Base-by-base conservation (phyloP, 2,329 filamentous ascomycete species). In the Rugonectria rugulosa region DNA sequence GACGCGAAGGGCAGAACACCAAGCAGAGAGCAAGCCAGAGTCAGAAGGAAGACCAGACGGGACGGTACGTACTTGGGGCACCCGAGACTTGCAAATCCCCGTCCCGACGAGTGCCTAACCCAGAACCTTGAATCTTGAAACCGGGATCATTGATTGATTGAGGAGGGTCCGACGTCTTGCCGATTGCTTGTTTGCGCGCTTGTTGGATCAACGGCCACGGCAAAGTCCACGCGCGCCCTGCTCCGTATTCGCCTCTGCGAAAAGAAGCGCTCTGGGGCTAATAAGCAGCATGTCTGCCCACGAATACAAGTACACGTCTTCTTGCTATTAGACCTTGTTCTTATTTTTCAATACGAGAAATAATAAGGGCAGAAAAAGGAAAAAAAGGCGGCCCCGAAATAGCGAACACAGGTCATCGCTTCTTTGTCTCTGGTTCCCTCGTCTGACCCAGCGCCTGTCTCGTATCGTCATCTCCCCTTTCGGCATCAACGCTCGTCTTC, bases 401-500 rank as follows among this genome's bases (percentile, higher is more conserved):
- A 45, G 40, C 38, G 26, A 44, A 38, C 43, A 52, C 42, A 41
- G 47, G 15, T 36, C 50, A 21, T 27, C 50, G 51, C 44, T 49
- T 45, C 36, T 53, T 50, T 42, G 36, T 27, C 42, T 49, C 48
- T 45, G 21, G 36, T 56, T 49, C 31, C 23, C 31, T 24, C 38
- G 34, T 43, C 52, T 42, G 46, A 42, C 46, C 48, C 46, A 34
- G 42, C 15, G 47, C 31, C 37, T 44, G 36, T 59, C 58, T 60
- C 56, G 58, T 61, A 61, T 59, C 47, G 44, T 56, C 55, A 53
- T 61, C 47, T 59, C 55, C 52, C 49, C 14, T 51, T 36, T 54
- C 52, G 34, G 48, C 43, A 37, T 31, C 48, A 40, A 43, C 44
- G 51, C n/a, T 36, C 20, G 9, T 40, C 37, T 23, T 40, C 41